A percentile compares a stretch with the other conserved stretches of the same genome.
Conservation (phyloP, 352 stramenopile genomes). For the Phytophthora fragariae region DNA sequence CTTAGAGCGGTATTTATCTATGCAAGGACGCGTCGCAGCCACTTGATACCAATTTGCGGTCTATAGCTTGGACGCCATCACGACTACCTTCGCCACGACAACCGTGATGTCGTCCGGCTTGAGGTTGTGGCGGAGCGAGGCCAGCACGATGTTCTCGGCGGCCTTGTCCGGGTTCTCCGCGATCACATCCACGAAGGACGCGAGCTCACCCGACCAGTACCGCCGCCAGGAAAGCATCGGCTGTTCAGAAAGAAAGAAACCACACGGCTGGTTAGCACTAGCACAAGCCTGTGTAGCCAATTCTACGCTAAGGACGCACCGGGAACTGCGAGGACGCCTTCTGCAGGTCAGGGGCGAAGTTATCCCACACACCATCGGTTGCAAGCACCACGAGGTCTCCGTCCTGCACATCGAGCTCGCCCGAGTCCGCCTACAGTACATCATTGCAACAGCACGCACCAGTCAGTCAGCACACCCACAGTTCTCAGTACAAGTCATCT, state of each 20-base stretch:
- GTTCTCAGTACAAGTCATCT: conserved; percentile 1
- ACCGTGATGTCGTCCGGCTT: conserved; percentile 88
- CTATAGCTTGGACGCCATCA: conserved; percentile 62
- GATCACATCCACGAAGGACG: conserved; percentile 67
- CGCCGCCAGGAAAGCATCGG: conserved; percentile 67
- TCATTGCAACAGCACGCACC: neutral
- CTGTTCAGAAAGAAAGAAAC: conserved; percentile 36
- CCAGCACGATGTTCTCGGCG: conserved; percentile 70
- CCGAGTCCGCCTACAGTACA: conserved; percentile 60
- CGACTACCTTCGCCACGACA: conserved; percentile 76
- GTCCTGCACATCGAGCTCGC: conserved; percentile 73
- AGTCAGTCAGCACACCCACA: neutral
- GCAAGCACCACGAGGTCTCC: conserved; percentile 82
- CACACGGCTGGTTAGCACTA: neutral
- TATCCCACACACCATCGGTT: conserved; percentile 88
- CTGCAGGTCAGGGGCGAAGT: conserved; percentile 69
- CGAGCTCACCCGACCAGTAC: conserved; percentile 69
- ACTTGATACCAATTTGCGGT: conserved; percentile 15
- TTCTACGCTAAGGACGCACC: conserved; percentile 36
- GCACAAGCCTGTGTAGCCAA: neutral
- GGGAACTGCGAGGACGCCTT: conserved; percentile 60
- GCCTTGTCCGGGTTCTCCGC: conserved; percentile 54
- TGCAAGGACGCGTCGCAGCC: conserved; percentile 2
- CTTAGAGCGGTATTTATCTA: conserved; percentile 24
- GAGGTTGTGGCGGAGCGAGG: conserved; percentile 81